Evolutionary conservation across 2,329 filamentous ascomycete species (phyloP).

Genomic region (Cladosporium sp.): DNA sequence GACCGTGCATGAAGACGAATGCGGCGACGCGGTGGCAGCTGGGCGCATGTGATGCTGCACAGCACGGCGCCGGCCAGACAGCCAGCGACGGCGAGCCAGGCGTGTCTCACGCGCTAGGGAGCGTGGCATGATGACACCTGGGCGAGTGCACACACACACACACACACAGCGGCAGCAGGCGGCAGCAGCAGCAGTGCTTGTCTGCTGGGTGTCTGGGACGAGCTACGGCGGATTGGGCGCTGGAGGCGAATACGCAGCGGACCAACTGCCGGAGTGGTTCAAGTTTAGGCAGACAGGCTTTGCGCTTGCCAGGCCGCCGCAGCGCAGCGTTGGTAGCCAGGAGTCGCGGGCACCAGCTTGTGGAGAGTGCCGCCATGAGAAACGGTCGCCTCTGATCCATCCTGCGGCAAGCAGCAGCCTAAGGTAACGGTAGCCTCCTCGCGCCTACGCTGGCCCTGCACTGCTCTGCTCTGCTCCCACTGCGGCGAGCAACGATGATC

Average conservation of each 20-base stretch:
- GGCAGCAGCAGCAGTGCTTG: too few species aligned
- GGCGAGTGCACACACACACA: too few species aligned
- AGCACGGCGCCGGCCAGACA: neutral
- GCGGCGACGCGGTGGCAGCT: neutral
- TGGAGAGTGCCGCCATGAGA: neutral
- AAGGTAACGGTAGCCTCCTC: too few species aligned
- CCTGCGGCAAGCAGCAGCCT: too few species aligned
- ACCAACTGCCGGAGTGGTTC: neutral
- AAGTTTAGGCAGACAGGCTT: neutral
- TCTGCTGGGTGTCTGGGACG: neutral
- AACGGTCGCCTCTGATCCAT: too few species aligned
- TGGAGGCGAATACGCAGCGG: too few species aligned
- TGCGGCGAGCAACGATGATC: too few species aligned
- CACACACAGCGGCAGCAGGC: too few species aligned
- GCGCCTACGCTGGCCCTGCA: too few species aligned
- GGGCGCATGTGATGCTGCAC: slow-evolving; percentile 4
- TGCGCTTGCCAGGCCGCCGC: neutral
- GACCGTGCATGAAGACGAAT: neutral
- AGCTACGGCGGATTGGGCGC: neutral
- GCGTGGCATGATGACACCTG: neutral
- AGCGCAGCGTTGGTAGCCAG: neutral
- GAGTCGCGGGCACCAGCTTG: neutral
- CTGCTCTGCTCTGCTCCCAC: too few species aligned
- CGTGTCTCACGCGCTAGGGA: neutral
- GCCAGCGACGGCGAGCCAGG: neutral